phyloP scores from a whole-genome alignment of 2,329 filamentous ascomycete genomes.

The Pseudopyrenochaeta lycopersici region DNA sequence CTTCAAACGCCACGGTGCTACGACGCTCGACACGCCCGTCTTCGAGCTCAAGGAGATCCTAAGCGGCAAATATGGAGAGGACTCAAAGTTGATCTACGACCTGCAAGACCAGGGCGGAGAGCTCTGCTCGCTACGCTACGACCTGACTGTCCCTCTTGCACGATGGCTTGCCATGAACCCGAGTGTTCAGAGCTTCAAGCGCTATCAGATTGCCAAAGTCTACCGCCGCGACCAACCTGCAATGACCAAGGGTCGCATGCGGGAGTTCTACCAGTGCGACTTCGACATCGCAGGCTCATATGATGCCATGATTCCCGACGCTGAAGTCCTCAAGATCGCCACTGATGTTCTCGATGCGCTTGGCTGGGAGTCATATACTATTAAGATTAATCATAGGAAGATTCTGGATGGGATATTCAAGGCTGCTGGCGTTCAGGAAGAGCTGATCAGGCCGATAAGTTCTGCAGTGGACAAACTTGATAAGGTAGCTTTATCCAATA shows the following conservation, averaged over 20 bases:
- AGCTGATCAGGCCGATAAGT: slow-evolving; percentile 89
- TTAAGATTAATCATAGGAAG: slow-evolving; percentile 95
- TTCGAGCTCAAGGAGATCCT: slow-evolving; percentile 90
- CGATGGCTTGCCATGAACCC: slow-evolving; percentile 94
- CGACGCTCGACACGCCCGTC: slow-evolving; percentile 66
- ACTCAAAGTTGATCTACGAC: slow-evolving; percentile 92
- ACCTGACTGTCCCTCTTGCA: slow-evolving; percentile 89
- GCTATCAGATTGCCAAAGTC: slow-evolving; percentile 95
- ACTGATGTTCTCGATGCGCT: slow-evolving; percentile 86
- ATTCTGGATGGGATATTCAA: slow-evolving; percentile 93
- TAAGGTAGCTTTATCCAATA: slow-evolving; percentile 63
- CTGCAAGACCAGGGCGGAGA: slow-evolving; percentile 88
- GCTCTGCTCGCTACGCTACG: slow-evolving; percentile 83
- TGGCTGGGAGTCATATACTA: slow-evolving; percentile 79
- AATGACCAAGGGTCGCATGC: slow-evolving; percentile 90
- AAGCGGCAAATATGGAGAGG: slow-evolving; percentile 90
- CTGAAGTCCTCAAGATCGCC: slow-evolving; percentile 85
- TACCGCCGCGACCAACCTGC: slow-evolving; percentile 79
- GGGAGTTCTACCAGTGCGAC: slow-evolving; percentile 97
- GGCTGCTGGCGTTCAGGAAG: slow-evolving; percentile 85
- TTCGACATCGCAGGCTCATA: slow-evolving; percentile 89
- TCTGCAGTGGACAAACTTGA: slow-evolving; percentile 96
- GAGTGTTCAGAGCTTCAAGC: slow-evolving; percentile 82
- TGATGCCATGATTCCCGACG: slow-evolving; percentile 91
- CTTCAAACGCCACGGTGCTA: slow-evolving; percentile 50